Evolutionary conservation across 768 basidiomycete genomes (phyloP).

Genomic region (Termitomyces sp.): DNA sequence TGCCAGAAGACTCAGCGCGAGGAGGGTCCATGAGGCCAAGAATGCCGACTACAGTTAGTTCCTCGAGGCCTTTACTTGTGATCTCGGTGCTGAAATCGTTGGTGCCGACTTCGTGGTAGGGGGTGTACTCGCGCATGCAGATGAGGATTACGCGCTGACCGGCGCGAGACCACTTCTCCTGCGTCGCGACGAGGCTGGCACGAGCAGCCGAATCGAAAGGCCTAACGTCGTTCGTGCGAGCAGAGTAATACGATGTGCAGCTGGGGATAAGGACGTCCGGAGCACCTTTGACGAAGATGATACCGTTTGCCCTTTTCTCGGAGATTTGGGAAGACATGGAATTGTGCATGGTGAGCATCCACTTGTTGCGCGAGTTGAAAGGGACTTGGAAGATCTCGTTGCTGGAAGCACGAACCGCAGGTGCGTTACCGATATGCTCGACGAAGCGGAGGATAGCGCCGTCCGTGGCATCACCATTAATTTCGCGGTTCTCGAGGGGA

Average conservation of each 20-base stretch:
- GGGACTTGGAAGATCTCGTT: slow-evolving; percentile 32
- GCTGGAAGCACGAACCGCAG: slow-evolving; percentile 16
- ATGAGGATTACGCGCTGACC: slow-evolving; percentile 54
- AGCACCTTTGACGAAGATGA: slow-evolving; percentile 52
- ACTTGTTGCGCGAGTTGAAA: slow-evolving; percentile 52
- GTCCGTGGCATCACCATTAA: slow-evolving; percentile 49
- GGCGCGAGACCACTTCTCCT: slow-evolving; percentile 38
- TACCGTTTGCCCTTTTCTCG: slow-evolving; percentile 12
- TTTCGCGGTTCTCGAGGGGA: slow-evolving; percentile 25
- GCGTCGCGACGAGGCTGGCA: slow-evolving; percentile 18
- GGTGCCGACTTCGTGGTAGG: slow-evolving; percentile 13
- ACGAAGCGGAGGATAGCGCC: slow-evolving; percentile 50
- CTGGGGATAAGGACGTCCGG: slow-evolving; percentile 47
- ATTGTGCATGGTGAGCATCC: slow-evolving; percentile 44
- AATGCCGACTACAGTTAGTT: slow-evolving; percentile 44
- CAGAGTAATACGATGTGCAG: slow-evolving; percentile 24
- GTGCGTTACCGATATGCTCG: slow-evolving; percentile 20
- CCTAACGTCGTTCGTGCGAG: slow-evolving; percentile 14
- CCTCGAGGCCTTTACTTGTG: slow-evolving; percentile 29
- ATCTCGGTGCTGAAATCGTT: slow-evolving; percentile 29
- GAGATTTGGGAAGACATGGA: neutral
- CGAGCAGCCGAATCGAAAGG: slow-evolving; percentile 22
- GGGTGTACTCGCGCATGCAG: slow-evolving; percentile 25
- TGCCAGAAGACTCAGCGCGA: slow-evolving; percentile 38
- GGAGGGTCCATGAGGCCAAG: slow-evolving; percentile 55